A percentile compares a stretch with the other conserved stretches of the same genome.
Evolutionary conservation across 805 yeast species (phyloP).

Genomic region (Dipodascopsis tothii): DNA sequence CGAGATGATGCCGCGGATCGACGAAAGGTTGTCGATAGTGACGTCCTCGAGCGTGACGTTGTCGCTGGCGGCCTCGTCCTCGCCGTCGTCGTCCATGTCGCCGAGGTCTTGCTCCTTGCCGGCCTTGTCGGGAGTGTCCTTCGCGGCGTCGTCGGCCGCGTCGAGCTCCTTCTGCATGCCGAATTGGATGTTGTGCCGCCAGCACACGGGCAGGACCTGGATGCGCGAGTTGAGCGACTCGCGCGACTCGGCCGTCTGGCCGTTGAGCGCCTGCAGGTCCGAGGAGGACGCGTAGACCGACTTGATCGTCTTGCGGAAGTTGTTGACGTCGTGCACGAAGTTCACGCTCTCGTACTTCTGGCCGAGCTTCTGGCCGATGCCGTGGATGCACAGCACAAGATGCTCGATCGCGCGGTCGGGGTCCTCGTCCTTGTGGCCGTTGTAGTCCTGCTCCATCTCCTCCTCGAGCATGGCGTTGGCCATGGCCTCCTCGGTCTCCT

Average conservation of each 20-base stretch:
- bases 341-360: constrained; percentile 70
- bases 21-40: constrained; percentile 44
- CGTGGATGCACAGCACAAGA: constrained; percentile 83
- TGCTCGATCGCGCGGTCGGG: constrained; percentile 43
- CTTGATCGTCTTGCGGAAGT: constrained; percentile 23
- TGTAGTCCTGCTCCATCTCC: constrained; percentile 29
- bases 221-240: constrained; percentile 38
- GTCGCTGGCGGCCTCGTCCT: constrained; percentile 16
- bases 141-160: constrained; percentile 4
- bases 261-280: constrained; percentile 21
- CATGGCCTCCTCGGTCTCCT: constrained; percentile 9
- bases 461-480: constrained; percentile 16
- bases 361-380: constrained; percentile 87
- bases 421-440: constrained; percentile 13
- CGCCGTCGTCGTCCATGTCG: constrained; percentile 26
- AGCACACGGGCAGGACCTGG: constrained; percentile 83
- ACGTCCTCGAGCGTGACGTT: constrained; percentile 58
- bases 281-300: constrained; percentile 18
- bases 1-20: constrained; percentile 59
- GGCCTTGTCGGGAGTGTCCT: background rate
- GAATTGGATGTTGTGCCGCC: constrained; percentile 60
- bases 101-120: constrained; percentile 18
- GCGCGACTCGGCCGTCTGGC: constrained; percentile 5
- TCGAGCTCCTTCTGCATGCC: constrained; percentile 16
- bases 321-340: constrained; percentile 53